phyloP scores from a whole-genome alignment of 1,139 yeast genomes.

The Saccharomycopsis hybrid region DNA sequence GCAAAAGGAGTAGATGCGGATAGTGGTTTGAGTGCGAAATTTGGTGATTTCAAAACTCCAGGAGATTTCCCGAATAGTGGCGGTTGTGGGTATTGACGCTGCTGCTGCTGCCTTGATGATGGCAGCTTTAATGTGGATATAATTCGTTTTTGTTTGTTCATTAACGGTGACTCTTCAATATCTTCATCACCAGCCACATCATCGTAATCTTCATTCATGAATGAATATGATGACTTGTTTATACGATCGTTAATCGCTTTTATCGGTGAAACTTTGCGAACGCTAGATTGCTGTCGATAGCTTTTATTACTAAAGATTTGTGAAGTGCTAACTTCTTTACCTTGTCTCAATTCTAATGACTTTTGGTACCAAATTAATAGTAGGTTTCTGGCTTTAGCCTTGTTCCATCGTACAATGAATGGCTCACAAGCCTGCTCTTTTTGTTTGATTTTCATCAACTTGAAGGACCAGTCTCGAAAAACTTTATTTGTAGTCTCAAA shows the following conservation, averaged over 20 bases:
- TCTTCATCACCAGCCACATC: too few relatives aligned
- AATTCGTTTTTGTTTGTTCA: slow-evolving; percentile 18
- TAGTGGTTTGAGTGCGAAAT: too few relatives aligned
- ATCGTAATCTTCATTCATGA: not conserved
- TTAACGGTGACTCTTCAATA: slow-evolving; percentile 14
- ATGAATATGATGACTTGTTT: too few relatives aligned
- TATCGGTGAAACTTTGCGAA: slow-evolving; percentile 11
- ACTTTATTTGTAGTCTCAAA: slow-evolving; percentile 2
- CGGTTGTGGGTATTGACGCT: too few relatives aligned
- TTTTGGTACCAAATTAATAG: slow-evolving; percentile 16
- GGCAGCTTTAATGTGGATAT: too few relatives aligned
- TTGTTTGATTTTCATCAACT: slow-evolving; percentile 15
- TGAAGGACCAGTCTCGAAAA: slow-evolving; percentile 14
- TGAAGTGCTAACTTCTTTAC: not conserved
- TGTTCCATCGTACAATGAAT: slow-evolving; percentile 13
- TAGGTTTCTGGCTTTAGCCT: slow-evolving; percentile 8
- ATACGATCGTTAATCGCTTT: slow-evolving; percentile 12
- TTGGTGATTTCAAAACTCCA: too few relatives aligned
- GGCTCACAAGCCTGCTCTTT: slow-evolving; percentile 6
- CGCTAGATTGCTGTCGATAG: too few relatives aligned
- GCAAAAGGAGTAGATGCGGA: slow-evolving; percentile 16
- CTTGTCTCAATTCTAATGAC: too few relatives aligned
- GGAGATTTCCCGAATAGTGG: too few relatives aligned
- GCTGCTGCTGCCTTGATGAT: too few relatives aligned
- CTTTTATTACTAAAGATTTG: not conserved